These are phyloP conservation scores for Ophioceras dolichostomum DNA, from an alignment of 2,329 filamentous ascomycete genomes.

Conservation along the genomic window DNA sequence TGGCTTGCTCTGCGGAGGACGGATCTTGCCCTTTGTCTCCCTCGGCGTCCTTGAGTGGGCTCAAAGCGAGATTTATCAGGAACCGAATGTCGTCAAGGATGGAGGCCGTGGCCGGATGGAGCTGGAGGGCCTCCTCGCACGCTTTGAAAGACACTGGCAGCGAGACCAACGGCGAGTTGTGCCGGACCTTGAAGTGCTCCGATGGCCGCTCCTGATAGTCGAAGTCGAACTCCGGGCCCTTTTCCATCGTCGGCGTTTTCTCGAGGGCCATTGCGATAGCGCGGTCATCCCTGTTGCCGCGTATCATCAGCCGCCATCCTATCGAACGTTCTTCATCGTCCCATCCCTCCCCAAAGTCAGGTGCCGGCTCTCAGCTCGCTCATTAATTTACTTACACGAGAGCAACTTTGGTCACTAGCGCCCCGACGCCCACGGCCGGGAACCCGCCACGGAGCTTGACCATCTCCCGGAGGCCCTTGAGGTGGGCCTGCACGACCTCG, in stretches of 20 bases:
- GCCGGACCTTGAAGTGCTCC: slow-evolving; percentile 22
- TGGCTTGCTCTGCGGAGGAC: slow-evolving; percentile 20
- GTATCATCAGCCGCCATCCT: not conserved
- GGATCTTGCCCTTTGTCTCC: too few species aligned
- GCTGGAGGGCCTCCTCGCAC: slow-evolving; percentile 23
- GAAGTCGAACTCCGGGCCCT: slow-evolving; percentile 18
- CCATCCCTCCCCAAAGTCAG: too few species aligned
- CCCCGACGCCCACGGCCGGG: slow-evolving; percentile 29
- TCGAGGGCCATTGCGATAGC: slow-evolving; percentile 32
- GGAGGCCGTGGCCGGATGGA: slow-evolving; percentile 30
- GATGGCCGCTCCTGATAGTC: slow-evolving; percentile 23
- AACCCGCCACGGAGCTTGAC: slow-evolving; percentile 33
- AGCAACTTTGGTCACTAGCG: slow-evolving; percentile 33
- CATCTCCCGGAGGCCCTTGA: slow-evolving; percentile 34
- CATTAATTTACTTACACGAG: slow-evolving; percentile 34
- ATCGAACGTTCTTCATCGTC: too few species aligned
- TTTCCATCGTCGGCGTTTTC: slow-evolving; percentile 24
- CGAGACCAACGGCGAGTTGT: slow-evolving; percentile 33
- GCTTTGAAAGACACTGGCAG: slow-evolving; percentile 27
- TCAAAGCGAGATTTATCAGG: slow-evolving; percentile 26
- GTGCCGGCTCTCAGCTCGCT: too few species aligned
- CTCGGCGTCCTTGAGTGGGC: slow-evolving; percentile 16
- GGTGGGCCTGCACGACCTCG: slow-evolving; percentile 28
- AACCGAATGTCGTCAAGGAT: slow-evolving; percentile 38
- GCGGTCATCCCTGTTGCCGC: slow-evolving; percentile 24